These are phyloP conservation scores for Aspergillus saccharolyticus DNA, from an alignment of 495 filamentous ascomycete species.

Conservation along the genomic window DNA sequence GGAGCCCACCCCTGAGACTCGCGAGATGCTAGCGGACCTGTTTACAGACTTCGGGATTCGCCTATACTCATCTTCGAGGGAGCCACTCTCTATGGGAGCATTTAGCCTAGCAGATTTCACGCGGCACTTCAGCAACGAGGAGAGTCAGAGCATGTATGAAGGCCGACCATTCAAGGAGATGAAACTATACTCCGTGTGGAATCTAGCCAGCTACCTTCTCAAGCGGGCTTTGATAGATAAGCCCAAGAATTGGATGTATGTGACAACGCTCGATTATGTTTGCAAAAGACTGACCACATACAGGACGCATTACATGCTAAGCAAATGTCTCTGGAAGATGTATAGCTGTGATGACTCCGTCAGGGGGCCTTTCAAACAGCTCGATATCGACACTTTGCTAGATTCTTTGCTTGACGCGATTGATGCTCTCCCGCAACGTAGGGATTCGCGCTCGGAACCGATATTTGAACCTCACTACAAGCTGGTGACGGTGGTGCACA, in stretches of 20 bases:
- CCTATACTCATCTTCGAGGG: conserved; percentile 83
- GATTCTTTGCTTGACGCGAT: conserved; percentile 70
- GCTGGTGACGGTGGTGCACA: conserved; percentile 79
- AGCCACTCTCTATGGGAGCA: conserved; percentile 85
- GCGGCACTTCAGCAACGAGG: conserved; percentile 66
- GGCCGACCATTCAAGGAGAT: conserved; percentile 67
- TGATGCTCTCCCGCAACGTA: conserved; percentile 72
- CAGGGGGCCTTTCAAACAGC: conserved; percentile 42
- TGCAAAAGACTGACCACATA: conserved; percentile 7
- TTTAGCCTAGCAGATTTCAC: conserved; percentile 70
- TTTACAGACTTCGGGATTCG: conserved; percentile 87
- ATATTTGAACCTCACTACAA: conserved; percentile 97
- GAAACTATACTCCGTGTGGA: conserved; percentile 74
- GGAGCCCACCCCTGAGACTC: conserved; percentile 56
- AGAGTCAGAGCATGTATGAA: conserved; percentile 68
- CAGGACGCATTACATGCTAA: conserved; percentile 81
- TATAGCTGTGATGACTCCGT: conserved; percentile 53
- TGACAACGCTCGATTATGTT: conserved; percentile 13
- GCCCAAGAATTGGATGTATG: conserved; percentile 80
- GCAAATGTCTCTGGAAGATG: conserved; percentile 97
- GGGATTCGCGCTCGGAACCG: conserved; percentile 70
- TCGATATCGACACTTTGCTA: conserved; percentile 55
- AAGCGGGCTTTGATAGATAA: conserved; percentile 65
- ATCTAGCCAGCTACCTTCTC: conserved; percentile 77
- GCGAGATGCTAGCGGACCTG: conserved; percentile 69